phyloP scores from a whole-genome alignment of 164 flowering plant genomes.

The Stephania yunnanensis region DNA sequence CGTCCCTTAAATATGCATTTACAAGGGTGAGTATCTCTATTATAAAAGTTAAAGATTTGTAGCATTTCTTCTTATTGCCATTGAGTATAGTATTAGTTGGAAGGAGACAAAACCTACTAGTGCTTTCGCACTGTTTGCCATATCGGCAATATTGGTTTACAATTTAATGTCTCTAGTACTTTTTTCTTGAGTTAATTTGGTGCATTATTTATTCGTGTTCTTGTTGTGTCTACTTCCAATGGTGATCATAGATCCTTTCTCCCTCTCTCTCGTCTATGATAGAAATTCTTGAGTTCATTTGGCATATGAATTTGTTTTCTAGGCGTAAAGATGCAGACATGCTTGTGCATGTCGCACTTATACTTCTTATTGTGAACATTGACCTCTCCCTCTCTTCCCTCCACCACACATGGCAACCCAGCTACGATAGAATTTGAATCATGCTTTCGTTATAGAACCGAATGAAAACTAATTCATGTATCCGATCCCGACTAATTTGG shows the following conservation, averaged over 20 bases:
- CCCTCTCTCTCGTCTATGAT: no score
- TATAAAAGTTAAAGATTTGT: not conserved
- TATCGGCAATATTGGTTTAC: not conserved
- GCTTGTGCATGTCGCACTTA: not conserved
- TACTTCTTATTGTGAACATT: no score
- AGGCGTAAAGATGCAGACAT: not conserved
- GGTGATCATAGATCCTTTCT: no score
- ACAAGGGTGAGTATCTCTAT: constrained; percentile 51
- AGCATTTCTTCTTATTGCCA: no score
- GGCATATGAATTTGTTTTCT: not conserved
- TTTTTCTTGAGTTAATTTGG: not conserved
- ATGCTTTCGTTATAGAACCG: no score
- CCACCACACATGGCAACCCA: no score
- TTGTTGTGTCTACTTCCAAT: no score
- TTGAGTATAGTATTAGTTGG: not conserved
- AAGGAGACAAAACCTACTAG: not conserved
- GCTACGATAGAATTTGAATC: no score
- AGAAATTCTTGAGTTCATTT: not conserved
- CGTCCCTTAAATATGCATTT: constrained; percentile 72
- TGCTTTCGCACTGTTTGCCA: not conserved
- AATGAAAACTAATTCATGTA: no score
- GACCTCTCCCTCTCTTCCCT: no score
- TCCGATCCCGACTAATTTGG: no score
- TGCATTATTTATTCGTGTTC: not conserved
- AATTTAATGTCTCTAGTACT: not conserved